Evolutionary conservation across 352 stramenopile genomes (phyloP), one percentile per base, ranked within the genome.

Genomic region (Pythium monospermum): DNA sequence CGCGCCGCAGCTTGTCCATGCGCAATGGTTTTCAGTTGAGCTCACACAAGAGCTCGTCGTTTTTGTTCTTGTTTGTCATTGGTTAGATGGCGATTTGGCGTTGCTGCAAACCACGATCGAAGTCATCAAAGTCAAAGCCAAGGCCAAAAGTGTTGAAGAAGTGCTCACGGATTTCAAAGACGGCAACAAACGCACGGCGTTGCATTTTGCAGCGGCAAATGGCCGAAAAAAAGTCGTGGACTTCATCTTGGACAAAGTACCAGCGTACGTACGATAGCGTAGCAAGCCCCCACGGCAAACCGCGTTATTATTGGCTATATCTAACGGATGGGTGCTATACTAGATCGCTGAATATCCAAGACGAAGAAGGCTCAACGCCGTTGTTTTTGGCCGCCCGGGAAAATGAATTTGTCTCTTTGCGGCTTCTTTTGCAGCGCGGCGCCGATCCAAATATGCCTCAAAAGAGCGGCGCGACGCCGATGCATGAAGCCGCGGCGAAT

Each of bases 141-240:
- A 79, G 50, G 51, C 69, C n/a, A 78, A 78, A 57, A 66, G 71
- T 38, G 40, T 57, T 4, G 46, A 19, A 0, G 58, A 62, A 4
- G 69, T 79, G 42, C 63, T 92, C 22, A 73, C 50, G 57, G 76
- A 83, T 42, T 92, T 87, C 62, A 88, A 87, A 53, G 81, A 92
- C 61, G 81, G 74, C 37, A 75, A 92, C 62, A 85, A 90, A 65
- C 81, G 81, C 61, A 81, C 70, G 57, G 74, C 78, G 47, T 58
- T 92, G 52, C 81, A 92, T 64, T 92, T 92, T 61, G 78, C 81
- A 4, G 81, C 78, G 11, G 71, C 71, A 46, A 87, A 88, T 58
- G 81, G 81, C 28, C 76, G 81, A 26, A 70, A 75, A n/a, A 90
- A 92, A 62, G 71, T 88, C 27, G 68, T 90, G 31, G 59, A 53